phyloP scores from a whole-genome alignment of 129 eudicot species.

The Saposhnikovia divaricata region DNA sequence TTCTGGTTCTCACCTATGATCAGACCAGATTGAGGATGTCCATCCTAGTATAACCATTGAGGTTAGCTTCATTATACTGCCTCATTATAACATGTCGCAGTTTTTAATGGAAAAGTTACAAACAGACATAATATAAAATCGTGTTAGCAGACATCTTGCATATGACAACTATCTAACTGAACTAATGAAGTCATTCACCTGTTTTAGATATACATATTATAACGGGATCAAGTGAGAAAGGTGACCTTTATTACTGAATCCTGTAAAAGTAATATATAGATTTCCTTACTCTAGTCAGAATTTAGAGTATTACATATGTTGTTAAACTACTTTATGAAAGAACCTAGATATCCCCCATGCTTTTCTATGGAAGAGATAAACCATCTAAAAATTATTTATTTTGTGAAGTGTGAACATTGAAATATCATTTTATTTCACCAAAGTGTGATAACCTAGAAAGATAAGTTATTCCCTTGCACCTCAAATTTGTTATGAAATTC shows the following conservation, averaged over 20 bases:
- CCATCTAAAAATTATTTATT: not conserved
- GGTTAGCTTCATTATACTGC: slow-evolving; percentile 5
- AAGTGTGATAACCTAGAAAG: not conserved
- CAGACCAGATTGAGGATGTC: slow-evolving; percentile 29
- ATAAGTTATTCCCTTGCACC: not conserved
- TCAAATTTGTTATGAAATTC: not conserved
- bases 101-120: slow-evolving; percentile 6
- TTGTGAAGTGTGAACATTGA: not conserved
- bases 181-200: not conserved
- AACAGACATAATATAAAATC: slow-evolving; percentile 6
- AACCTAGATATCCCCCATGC: not conserved
- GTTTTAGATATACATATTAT: not conserved
- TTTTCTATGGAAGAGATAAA: not conserved
- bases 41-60: slow-evolving; percentile 32
- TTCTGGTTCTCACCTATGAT: slow-evolving; percentile 26
- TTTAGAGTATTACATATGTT: not conserved
- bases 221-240: not conserved
- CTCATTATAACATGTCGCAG: slow-evolving; percentile 5
- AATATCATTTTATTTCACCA: not conserved
- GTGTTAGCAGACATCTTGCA: slow-evolving; percentile 5
- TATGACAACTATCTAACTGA: not conserved
- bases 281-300: not conserved
- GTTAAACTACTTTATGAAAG: not conserved
- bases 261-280: not conserved
- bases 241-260: not conserved